Evolutionary conservation across 805 yeast genomes (phyloP).

Genomic region (Myxozyma mucilagina): DNA sequence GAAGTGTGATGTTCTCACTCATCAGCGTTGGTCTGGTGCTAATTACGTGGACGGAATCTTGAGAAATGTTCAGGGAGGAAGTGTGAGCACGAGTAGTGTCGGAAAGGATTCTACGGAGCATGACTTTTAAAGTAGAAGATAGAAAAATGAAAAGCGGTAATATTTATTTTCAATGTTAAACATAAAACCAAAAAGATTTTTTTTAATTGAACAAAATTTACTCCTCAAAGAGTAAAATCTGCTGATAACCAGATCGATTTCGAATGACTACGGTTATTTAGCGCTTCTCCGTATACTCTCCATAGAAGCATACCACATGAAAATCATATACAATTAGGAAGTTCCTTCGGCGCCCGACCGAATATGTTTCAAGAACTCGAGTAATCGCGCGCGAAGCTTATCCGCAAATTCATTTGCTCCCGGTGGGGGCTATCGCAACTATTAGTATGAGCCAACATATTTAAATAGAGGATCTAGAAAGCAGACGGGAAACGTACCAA

Average conservation of each 20-base stretch:
- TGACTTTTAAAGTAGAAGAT: not conserved
- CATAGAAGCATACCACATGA: too few relatives aligned
- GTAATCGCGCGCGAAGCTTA: slow-evolving; percentile 22
- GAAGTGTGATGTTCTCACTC: slow-evolving; percentile 56
- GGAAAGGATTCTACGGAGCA: slow-evolving; percentile 30
- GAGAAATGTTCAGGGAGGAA: slow-evolving; percentile 47
- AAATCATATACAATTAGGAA: slow-evolving; percentile 1
- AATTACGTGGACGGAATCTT: slow-evolving; percentile 52
- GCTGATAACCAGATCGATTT: too few relatives aligned
- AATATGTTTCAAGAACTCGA: slow-evolving; percentile 25
- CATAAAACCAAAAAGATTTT: too few relatives aligned
- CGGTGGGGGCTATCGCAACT: slow-evolving; percentile 19
- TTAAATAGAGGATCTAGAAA: too few relatives aligned
- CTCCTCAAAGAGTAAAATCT: too few relatives aligned
- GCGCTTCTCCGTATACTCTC: too few relatives aligned
- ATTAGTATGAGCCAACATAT: not conserved
- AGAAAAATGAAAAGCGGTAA: not conserved
- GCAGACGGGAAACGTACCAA: slow-evolving; percentile 13
- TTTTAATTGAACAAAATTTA: too few relatives aligned
- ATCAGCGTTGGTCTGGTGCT: slow-evolving; percentile 67
- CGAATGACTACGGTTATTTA: too few relatives aligned
- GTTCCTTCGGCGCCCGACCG: slow-evolving; percentile 32
- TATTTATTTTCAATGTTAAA: too few relatives aligned
- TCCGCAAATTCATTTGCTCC: slow-evolving; percentile 17
- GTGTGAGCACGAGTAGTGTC: slow-evolving; percentile 25